These are phyloP conservation scores for Taxillus chinensis DNA, from an alignment of 164 flowering plant genomes.

Conservation along the genomic window DNA sequence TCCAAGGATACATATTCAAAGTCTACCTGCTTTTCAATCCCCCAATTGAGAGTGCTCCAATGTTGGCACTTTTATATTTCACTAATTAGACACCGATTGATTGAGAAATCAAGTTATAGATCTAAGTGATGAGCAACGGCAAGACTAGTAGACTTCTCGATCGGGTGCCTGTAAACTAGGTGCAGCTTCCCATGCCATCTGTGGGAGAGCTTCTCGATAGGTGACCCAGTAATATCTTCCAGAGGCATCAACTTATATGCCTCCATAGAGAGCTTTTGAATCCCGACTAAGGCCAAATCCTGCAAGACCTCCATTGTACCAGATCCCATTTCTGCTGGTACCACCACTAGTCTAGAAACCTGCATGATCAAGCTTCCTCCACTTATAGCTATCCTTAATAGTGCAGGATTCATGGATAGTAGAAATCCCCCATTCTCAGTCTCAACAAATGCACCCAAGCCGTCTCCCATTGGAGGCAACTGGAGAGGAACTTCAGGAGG, in stretches of 20 bases:
- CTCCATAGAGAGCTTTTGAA: constrained; percentile 85
- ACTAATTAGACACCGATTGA: no score
- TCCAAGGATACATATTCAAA: constrained; percentile 71
- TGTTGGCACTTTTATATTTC: no score
- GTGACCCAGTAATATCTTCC: constrained; percentile 84
- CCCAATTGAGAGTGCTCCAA: no score
- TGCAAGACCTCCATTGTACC: constrained; percentile 72
- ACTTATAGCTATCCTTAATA: constrained; percentile 51
- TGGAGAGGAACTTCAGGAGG: constrained; percentile 45
- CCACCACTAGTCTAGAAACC: constrained; percentile 84
- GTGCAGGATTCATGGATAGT: constrained; percentile 77
- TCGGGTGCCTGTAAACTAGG: constrained; percentile 41
- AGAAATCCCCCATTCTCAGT: constrained; percentile 84
- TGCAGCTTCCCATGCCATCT: constrained; percentile 72
- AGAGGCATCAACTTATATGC: constrained; percentile 86
- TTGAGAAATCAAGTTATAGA: no score
- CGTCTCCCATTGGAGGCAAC: constrained; percentile 81
- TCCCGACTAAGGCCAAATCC: constrained; percentile 69
- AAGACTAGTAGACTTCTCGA: no score
- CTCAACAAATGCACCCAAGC: constrained; percentile 85
- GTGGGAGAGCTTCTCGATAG: no score
- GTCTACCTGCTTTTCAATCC: constrained; percentile 18
- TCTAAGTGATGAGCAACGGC: no score
- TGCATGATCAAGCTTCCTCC: constrained; percentile 77
- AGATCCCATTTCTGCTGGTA: constrained; percentile 96